Base-by-base conservation (phyloP, 2,329 filamentous ascomycete genomes). In the Colletotrichum somersetense region DNA sequence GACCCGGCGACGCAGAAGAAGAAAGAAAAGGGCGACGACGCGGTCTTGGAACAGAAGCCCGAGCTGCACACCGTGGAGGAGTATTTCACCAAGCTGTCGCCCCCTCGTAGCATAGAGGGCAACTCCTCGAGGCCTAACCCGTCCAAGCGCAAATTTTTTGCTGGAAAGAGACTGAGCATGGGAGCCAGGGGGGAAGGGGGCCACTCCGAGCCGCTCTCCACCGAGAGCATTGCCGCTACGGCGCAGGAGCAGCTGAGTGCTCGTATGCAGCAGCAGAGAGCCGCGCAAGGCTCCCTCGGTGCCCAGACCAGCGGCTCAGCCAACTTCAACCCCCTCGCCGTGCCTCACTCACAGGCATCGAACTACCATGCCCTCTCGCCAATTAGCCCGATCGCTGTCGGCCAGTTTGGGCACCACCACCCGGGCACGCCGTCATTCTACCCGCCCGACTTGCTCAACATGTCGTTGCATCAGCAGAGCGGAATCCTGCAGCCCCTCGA, bases 61-160 rank as follows among this genome's bases (percentile, higher is more conserved):
- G 93, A 97, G 79, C 85, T 97, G n/a, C 93, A 96, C 78, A 97
- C 94, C 5, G 95, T 98, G 0, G 95, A 97, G 77, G 95, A 98
- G 76, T 98, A 97, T 83, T 96, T 98, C 79, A 93, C 93, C 7
- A 93, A 91, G 61, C 85, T 97, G 48, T 93, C 91, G 1, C 91
- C 92, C 16, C 88, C 89, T 74, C 82, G 89, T 79, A 84, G 83
- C 78, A 81, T 83, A 62, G 84, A 90, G 18, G 59, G 62, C 16
- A 64, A 67, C 16, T 26, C 57, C 5, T 67, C 63, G 5, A 55
- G 56, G 40, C 69, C 69, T 2, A 72, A 73, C 23, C 52, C 72
- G 30, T 53, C 73, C 16, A 85, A 84, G 75, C 80, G 82, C 55
- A 84, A 84, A 75, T 75, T 77, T 3, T 67, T 76, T 73, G 81